phyloP scores from a whole-genome alignment of 495 filamentous ascomycete species.

The Podospora fimiseda region DNA sequence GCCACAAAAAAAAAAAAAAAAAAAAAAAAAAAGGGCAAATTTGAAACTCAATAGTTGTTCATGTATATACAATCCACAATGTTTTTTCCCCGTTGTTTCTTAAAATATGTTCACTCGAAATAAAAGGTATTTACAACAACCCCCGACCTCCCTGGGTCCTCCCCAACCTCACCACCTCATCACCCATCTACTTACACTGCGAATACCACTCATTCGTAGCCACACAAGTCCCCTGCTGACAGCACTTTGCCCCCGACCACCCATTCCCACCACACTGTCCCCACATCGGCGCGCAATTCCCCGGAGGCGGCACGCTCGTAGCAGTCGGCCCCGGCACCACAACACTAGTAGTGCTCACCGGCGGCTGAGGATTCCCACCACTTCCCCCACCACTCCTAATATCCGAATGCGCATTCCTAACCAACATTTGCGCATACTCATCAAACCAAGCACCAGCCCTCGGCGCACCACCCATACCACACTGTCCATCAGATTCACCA shows the following conservation, averaged over 20 bases:
- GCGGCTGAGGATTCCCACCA: neutral
- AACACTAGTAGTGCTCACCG: neutral
- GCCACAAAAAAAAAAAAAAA: too few species aligned
- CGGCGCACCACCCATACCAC: conserved; percentile 54
- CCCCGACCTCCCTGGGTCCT: too few species aligned
- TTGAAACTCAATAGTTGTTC: too few species aligned
- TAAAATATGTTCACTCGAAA: too few species aligned
- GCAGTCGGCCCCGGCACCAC: neutral
- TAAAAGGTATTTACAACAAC: too few species aligned
- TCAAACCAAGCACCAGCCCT: conserved; percentile 66
- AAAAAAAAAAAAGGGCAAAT: too few species aligned
- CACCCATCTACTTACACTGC: neutral
- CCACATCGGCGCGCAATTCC: conserved; percentile 1
- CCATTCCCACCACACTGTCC: conserved; percentile 1
- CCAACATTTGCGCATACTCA: conserved; percentile 59
- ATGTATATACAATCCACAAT: too few species aligned
- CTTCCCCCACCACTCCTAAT: neutral
- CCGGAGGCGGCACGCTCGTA: neutral
- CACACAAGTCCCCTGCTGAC: neutral
- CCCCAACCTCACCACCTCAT: too few species aligned
- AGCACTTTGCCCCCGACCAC: neutral
- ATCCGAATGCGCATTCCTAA: conserved; percentile 45
- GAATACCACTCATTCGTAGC: neutral
- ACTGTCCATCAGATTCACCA: conserved; percentile 68
- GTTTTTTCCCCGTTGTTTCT: too few species aligned